Conservation (phyloP, 208 protist species). For the Acanthamoeba lugdunensis region DNA sequence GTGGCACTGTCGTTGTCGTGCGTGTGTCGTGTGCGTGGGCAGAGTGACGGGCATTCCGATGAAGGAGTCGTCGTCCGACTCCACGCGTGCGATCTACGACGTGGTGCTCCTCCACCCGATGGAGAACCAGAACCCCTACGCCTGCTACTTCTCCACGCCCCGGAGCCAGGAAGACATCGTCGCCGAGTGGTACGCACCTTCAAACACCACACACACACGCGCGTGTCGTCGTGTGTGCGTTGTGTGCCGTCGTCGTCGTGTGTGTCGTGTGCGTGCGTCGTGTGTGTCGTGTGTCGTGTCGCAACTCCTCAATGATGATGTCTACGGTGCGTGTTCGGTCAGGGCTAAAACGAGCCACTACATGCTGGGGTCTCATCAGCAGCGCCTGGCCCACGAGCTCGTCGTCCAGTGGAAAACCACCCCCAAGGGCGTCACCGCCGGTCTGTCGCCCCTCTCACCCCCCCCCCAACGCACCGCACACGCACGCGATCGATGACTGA, state of each 20-base stretch:
- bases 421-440: neutral
- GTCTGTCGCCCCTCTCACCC: neutral
- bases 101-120: slow-evolving; percentile 50
- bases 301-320: too few relatives aligned
- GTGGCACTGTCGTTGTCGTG: too few relatives aligned
- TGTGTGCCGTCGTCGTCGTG: too few relatives aligned
- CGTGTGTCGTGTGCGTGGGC: too few relatives aligned
- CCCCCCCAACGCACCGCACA: neutral
- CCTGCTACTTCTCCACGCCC: slow-evolving; percentile 11
- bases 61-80: slow-evolving; percentile 47
- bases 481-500: neutral
- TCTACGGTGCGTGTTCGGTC: too few relatives aligned
- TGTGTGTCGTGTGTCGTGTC: too few relatives aligned
- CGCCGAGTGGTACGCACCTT: neutral
- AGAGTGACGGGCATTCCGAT: slow-evolving; percentile 63
- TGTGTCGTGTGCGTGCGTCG: neutral
- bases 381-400: neutral
- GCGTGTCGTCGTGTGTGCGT: too few relatives aligned
- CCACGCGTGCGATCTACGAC: slow-evolving; percentile 51
- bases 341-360: neutral
- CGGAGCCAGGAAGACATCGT: neutral
- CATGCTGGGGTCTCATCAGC: neutral
- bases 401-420: slow-evolving; percentile 61
- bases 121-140: slow-evolving; percentile 35
- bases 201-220: too few relatives aligned